A percentile compares a stretch with the other conserved stretches of the same genome.
Conservation (phyloP, 208 protist species). For the Balamuthia mandrillaris region DNA sequence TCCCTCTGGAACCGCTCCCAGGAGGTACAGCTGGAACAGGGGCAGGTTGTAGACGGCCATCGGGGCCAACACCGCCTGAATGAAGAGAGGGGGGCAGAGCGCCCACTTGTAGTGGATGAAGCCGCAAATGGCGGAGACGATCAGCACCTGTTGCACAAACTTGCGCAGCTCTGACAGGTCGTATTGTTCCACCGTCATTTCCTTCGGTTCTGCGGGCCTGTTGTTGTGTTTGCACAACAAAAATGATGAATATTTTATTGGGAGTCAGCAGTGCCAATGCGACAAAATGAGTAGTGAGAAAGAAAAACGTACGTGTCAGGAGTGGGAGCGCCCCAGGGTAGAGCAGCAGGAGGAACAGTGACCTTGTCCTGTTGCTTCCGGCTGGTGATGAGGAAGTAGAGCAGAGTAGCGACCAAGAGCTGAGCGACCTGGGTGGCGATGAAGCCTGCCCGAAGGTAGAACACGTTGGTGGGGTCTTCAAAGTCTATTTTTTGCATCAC, state of each 20-base stretch:
- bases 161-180: neutral
- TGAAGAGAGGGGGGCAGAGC: slow-evolving; percentile 5
- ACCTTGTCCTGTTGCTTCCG: neutral
- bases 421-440: too few relatives aligned
- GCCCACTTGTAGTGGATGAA: neutral
- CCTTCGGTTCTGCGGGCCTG: neutral
- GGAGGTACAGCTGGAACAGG: too few relatives aligned
- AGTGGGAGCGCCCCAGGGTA: neutral
- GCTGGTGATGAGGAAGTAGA: neutral
- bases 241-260: neutral
- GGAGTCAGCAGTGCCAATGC: too few relatives aligned
- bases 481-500: neutral
- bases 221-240: neutral
- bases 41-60: neutral
- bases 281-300: too few relatives aligned
- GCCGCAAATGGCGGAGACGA: neutral
- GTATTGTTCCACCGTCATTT: neutral
- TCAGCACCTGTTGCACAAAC: neutral
- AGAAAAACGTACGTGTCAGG: neutral
- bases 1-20: too few relatives aligned
- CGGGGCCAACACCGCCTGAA: neutral
- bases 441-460: neutral
- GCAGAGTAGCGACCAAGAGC: neutral
- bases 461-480: neutral
- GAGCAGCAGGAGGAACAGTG: neutral